Percentiles rank a stretch among this genome's conserved stretches.
phyloP scores from a whole-genome alignment of 2,329 filamentous ascomycete genomes.

The Lasiodiplodia gonubiensis region DNA sequence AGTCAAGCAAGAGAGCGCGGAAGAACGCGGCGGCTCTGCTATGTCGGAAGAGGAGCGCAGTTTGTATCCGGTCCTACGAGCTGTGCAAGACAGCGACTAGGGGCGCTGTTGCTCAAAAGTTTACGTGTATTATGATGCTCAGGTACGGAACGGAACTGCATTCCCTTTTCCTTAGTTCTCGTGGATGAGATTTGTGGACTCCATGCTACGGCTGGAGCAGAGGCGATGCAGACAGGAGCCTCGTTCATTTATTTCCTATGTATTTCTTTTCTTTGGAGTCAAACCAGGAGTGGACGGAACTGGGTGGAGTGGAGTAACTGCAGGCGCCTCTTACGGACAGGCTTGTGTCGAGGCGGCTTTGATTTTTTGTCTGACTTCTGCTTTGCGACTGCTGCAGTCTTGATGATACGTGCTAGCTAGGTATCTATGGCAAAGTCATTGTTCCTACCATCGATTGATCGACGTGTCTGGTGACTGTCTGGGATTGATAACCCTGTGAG shows the following conservation, averaged over 20 bases:
- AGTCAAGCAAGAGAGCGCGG: constrained; percentile 30
- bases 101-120: background rate
- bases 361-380: constrained; percentile 6
- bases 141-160: constrained; percentile 17
- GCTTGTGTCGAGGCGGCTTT: constrained; percentile 27
- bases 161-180: constrained; percentile 17
- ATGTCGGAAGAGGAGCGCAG: constrained; percentile 47
- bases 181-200: constrained; percentile 24
- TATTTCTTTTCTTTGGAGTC: constrained; percentile 19
- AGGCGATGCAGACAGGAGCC: constrained; percentile 14
- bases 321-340: constrained; percentile 26
- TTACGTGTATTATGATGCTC: constrained; percentile 25
- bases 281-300: constrained; percentile 15
- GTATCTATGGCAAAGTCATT: constrained; percentile 18
- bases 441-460: background rate
- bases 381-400: constrained; percentile 12
- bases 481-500: background rate
- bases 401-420: constrained; percentile 18
- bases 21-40: constrained; percentile 35
- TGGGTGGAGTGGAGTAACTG: constrained; percentile 14
- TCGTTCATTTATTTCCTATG: constrained; percentile 16
- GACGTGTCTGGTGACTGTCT: background rate
- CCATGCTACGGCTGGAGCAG: constrained; percentile 28
- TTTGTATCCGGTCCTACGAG: constrained; percentile 48
- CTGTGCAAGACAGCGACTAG: constrained; percentile 48